Evolutionary conservation across 495 filamentous ascomycete genomes (phyloP).

Genomic region (Neurospora sp.): DNA sequence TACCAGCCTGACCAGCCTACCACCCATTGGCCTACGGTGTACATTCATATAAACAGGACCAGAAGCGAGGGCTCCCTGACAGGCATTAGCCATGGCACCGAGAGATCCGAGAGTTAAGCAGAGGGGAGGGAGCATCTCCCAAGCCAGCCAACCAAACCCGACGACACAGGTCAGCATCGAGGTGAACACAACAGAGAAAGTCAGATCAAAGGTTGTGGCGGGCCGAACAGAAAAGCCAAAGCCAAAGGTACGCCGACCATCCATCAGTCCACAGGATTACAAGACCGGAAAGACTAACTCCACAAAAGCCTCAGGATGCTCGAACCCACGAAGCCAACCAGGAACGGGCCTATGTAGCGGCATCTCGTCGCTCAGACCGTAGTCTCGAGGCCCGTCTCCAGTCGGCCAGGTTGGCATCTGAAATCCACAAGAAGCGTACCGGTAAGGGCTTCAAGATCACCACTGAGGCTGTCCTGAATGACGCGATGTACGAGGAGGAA

Average conservation of each 20-base stretch:
- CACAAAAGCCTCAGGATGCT: background rate
- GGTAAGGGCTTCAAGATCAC: constrained; percentile 76
- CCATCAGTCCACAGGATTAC: background rate
- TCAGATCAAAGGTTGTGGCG: background rate
- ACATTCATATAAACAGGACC: background rate
- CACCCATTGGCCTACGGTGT: background rate
- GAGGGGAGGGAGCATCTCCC: background rate
- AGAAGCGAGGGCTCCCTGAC: background rate
- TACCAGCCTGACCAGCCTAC: background rate
- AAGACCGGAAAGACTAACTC: background rate
- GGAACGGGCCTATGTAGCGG: constrained; percentile 90
- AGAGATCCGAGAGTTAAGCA: background rate
- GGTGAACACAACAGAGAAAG: background rate
- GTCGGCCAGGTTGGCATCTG: constrained; percentile 77
- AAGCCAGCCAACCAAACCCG: background rate
- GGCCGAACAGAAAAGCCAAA: background rate
- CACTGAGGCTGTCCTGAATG: constrained; percentile 78
- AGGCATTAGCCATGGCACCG: background rate
- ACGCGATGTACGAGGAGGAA: constrained; percentile 97
- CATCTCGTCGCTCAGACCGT: constrained; percentile 82
- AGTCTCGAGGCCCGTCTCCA: constrained; percentile 83
- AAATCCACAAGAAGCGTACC: constrained; percentile 83
- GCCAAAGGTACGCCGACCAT: background rate
- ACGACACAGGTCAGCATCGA: background rate
- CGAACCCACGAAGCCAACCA: constrained; percentile 83